These are phyloP conservation scores for Setomelanomma holmii DNA, from an alignment of 2,329 filamentous ascomycete species.

Conservation along the genomic window DNA sequence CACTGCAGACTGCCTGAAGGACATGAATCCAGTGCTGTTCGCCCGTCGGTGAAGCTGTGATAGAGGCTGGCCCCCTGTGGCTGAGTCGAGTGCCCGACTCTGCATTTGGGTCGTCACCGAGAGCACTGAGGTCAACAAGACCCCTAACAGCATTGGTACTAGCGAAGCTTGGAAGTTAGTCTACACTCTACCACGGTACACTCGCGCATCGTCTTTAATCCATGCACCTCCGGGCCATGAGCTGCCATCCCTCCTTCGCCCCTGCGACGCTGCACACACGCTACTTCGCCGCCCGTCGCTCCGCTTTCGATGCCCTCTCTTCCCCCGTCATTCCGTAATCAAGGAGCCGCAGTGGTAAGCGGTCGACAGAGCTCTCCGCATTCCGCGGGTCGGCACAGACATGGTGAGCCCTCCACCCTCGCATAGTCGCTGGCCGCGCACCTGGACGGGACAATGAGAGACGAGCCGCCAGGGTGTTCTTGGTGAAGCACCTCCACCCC, in stretches of 20 bases:
- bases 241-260: slow-evolving; percentile 1
- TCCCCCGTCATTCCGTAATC: slow-evolving; percentile 16
- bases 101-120: background rate
- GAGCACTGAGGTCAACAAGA: too few species aligned
- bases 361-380: slow-evolving; percentile 21
- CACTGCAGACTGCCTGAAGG: too few species aligned
- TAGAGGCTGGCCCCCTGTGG: background rate
- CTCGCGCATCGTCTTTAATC: background rate
- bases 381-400: slow-evolving; percentile 17
- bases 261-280: slow-evolving; percentile 12
- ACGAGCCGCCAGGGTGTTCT: slow-evolving; percentile 1
- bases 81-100: background rate
- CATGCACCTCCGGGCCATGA: slow-evolving; percentile 13
- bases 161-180: too few species aligned
- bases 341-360: slow-evolving; percentile 24
- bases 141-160: too few species aligned
- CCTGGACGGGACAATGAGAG: slow-evolving; percentile 1
- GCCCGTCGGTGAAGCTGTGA: too few species aligned
- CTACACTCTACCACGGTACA: background rate
- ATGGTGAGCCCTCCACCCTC: slow-evolving; percentile 29
- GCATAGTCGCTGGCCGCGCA: slow-evolving; percentile 3
- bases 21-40: too few species aligned
- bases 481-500: slow-evolving; percentile 8
- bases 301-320: slow-evolving; percentile 18
- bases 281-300: slow-evolving; percentile 9